Conservation (phyloP, 2,329 filamentous ascomycete species). For the Dryadomyces sulphureus region DNA sequence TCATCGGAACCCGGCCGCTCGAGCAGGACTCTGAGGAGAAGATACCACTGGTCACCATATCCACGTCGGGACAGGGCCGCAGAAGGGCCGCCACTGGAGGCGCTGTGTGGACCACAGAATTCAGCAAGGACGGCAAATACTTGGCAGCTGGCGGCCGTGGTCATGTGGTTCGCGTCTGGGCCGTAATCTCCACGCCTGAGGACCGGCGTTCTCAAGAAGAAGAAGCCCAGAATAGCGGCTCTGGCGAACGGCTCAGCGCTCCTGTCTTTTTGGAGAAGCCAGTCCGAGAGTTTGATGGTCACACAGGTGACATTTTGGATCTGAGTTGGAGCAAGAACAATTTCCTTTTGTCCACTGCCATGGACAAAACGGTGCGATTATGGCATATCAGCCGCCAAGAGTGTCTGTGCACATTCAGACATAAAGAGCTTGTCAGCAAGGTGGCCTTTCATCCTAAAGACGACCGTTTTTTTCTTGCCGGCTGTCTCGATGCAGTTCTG, state of each 20-base stretch:
- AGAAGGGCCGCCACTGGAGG: conserved; percentile 31
- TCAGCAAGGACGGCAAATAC: conserved; percentile 83
- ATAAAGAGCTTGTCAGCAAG: conserved; percentile 88
- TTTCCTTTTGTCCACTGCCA: conserved; percentile 86
- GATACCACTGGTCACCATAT: conserved; percentile 14
- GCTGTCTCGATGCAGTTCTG: conserved; percentile 76
- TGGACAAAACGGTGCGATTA: conserved; percentile 92
- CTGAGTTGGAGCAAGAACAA: conserved; percentile 99
- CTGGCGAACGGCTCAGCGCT: conserved; percentile 58
- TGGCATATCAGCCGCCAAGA: conserved; percentile 83
- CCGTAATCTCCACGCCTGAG: conserved; percentile 68
- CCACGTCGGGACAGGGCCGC: conserved; percentile 21
- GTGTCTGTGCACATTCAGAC: conserved; percentile 85
- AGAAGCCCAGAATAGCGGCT: conserved; percentile 35
- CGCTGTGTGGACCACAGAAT: conserved; percentile 84
- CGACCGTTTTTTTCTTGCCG: conserved; percentile 91
- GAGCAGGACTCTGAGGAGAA: conserved; percentile 14
- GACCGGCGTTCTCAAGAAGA: conserved; percentile 64
- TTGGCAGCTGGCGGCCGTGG: conserved; percentile 89
- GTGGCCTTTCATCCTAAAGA: conserved; percentile 90
- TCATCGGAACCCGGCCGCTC: conserved; percentile 43
- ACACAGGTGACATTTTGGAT: conserved; percentile 75
- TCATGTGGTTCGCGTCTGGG: conserved; percentile 72
- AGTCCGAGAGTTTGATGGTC: conserved; percentile 65
- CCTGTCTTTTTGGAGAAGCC: conserved; percentile 79